These are phyloP conservation scores for Fomitopsis serialis DNA, from an alignment of 768 basidiomycete genomes.

Conservation along the genomic window DNA sequence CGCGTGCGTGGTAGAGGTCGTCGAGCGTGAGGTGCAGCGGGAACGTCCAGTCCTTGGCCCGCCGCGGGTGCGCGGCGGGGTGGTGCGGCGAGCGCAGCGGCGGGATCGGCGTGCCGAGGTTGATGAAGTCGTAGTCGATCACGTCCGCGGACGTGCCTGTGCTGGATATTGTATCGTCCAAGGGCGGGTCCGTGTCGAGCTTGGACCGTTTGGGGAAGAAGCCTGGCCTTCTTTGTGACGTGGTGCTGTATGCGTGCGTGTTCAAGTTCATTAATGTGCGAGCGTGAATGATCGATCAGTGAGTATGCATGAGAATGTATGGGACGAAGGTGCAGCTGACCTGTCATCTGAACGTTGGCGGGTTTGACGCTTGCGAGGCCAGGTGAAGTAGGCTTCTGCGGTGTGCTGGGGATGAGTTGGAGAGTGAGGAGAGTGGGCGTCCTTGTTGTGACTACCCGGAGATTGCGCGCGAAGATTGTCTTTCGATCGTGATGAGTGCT, in stretches of 20 bases:
- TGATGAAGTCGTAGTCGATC: slow-evolving; percentile 22
- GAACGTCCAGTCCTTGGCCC: slow-evolving; percentile 61
- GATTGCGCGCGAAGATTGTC: neutral
- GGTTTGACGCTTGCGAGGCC: neutral
- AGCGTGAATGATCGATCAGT: neutral
- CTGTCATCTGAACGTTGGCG: neutral
- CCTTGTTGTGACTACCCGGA: neutral
- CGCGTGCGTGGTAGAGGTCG: slow-evolving; percentile 53
- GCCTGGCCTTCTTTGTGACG: slow-evolving; percentile 4
- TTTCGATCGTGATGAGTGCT: neutral
- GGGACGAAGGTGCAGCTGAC: neutral
- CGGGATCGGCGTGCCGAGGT: slow-evolving; percentile 10
- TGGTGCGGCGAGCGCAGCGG: slow-evolving; percentile 11
- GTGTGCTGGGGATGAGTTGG: neutral
- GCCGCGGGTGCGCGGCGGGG: neutral
- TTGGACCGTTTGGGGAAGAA: slow-evolving; percentile 4
- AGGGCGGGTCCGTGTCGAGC: slow-evolving; percentile 14
- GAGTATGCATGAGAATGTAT: neutral
- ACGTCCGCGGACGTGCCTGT: neutral
- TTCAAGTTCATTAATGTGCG: too few species aligned
- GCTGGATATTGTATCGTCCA: too few species aligned
- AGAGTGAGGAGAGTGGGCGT: neutral
- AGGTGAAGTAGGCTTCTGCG: neutral
- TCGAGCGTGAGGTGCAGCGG: slow-evolving; percentile 56
- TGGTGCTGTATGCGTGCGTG: neutral